Conservation (phyloP, 2,329 filamentous ascomycete genomes). For the Ophiostoma piceae region DNA sequence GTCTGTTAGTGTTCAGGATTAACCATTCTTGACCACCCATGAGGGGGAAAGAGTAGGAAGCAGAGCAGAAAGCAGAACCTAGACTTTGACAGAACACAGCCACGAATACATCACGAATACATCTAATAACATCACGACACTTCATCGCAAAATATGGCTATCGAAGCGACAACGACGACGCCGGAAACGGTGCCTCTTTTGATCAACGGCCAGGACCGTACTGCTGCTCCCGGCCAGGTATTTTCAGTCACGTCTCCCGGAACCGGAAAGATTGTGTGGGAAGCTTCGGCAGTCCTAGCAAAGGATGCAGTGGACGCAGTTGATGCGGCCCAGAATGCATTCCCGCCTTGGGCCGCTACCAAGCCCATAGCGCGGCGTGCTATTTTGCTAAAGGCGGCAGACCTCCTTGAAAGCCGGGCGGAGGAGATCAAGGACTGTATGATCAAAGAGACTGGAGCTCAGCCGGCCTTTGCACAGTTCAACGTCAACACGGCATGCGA, state of each 20-base stretch:
- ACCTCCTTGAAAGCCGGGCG: constrained; percentile 54
- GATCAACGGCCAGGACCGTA: constrained; percentile 34
- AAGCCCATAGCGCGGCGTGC: constrained; percentile 58
- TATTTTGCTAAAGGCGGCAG: constrained; percentile 64
- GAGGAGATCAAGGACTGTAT: constrained; percentile 59
- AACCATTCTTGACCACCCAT: not conserved
- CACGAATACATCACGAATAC: no score
- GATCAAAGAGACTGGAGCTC: constrained; percentile 44
- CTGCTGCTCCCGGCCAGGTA: constrained; percentile 22
- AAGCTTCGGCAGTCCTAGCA: constrained; percentile 30
- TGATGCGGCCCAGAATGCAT: constrained; percentile 56
- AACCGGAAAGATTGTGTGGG: constrained; percentile 32
- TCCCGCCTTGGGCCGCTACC: constrained; percentile 62
- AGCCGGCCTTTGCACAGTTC: constrained; percentile 39
- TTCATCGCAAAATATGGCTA: not conserved
- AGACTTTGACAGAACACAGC: not conserved
- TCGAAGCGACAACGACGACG: not conserved
- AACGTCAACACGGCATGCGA: constrained; percentile 32
- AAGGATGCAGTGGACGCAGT: constrained; percentile 32
- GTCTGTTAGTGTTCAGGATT: not conserved
- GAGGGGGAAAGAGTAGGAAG: not conserved
- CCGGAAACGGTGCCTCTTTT: constrained; percentile 29
- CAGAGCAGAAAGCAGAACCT: not conserved
- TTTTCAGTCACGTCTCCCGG: constrained; percentile 30
- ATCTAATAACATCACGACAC: not conserved